phyloP scores from a whole-genome alignment of 192 early-diverging fungal species.

The Umbelopsis isabellina region DNA sequence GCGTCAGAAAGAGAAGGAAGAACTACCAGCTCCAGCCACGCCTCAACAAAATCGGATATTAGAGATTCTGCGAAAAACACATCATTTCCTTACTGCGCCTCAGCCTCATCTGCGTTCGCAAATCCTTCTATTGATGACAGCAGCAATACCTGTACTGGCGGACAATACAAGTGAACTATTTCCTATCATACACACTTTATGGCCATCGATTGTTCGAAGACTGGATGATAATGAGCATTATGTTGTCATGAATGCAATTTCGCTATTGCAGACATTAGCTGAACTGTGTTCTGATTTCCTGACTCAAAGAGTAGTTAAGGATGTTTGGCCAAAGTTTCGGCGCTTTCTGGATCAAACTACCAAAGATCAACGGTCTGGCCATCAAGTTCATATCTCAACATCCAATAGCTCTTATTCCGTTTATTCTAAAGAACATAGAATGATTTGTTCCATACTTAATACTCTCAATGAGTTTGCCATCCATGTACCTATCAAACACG shows the following conservation, averaged over 20 bases:
- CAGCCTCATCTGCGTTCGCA: slow-evolving; percentile 48
- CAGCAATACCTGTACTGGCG: slow-evolving; percentile 42
- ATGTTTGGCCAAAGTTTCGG: slow-evolving; percentile 52
- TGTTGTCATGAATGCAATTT: slow-evolving; percentile 39
- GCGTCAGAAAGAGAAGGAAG: neutral
- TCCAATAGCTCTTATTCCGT: slow-evolving; percentile 29
- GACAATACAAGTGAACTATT: slow-evolving; percentile 45
- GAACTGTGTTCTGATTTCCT: slow-evolving; percentile 50
- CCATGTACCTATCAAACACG: slow-evolving; percentile 26
- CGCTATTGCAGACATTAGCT: slow-evolving; percentile 42
- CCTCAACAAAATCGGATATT: slow-evolving; percentile 46
- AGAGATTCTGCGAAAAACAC: slow-evolving; percentile 50
- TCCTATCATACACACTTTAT: slow-evolving; percentile 50
- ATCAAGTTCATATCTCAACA: neutral
- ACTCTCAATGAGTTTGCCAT: slow-evolving; percentile 27
- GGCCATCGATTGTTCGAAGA: slow-evolving; percentile 50
- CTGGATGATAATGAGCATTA: slow-evolving; percentile 40
- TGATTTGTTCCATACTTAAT: slow-evolving; percentile 27
- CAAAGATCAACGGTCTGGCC: neutral
- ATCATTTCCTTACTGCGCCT: slow-evolving; percentile 53
- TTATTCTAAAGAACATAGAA: slow-evolving; percentile 33
- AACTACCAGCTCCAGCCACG: slow-evolving; percentile 25
- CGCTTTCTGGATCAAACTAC: slow-evolving; percentile 23
- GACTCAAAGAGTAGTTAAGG: slow-evolving; percentile 39
- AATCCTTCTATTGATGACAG: slow-evolving; percentile 43